Base-by-base conservation (phyloP, 1,284 basidiomycete genomes). In the Ustilago shanxiensis region DNA sequence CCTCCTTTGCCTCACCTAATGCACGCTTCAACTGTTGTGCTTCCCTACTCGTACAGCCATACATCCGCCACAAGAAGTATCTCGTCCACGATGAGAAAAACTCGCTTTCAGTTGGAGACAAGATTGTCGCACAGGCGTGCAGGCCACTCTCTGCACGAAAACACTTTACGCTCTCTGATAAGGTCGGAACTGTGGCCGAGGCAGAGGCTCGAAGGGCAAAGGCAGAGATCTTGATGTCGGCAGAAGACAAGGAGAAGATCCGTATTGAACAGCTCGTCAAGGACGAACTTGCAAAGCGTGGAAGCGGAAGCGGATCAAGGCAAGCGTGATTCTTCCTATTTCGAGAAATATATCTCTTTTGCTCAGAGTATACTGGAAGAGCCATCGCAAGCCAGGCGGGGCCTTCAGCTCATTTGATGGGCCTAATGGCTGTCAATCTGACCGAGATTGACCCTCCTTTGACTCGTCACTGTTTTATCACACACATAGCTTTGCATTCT, bases 51-150 rank as follows among this genome's bases (percentile, higher is more conserved):
- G 35, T 11, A 16, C 50, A 82, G 79, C 70, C 78, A 6, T 80
- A 74, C 50, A 71, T 79, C 59, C 77, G 80, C 4, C 82, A 84
- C 78, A 80, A 77, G 44, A 84, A 84, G 74, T 84, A 83, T 57
- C 79, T 84, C 29, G 78, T 83, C 44, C 83, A 84, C 67, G 83
- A 84, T 61, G 72, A 74, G 24, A 41, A 73, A 13, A 67, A 71
- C 59, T 55, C 63, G 69, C 77, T 84, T 14, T 60, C 65, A 3
- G 77, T 83, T 8, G 83, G 83, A 61, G 83, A 84, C 78, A 78
- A 70, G 61, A 81, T 84, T 60, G 57, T 73, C 33, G 81, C 80
- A 26, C 66, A 72, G 39, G 78, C 79, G n/a, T 84, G 81, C 64
- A 78, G 79, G 20, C 83, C 83, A 9, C 77, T 84, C 2, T 82